phyloP scores from a whole-genome alignment of 2,329 filamentous ascomycete species.

The Geosmithia flava region DNA sequence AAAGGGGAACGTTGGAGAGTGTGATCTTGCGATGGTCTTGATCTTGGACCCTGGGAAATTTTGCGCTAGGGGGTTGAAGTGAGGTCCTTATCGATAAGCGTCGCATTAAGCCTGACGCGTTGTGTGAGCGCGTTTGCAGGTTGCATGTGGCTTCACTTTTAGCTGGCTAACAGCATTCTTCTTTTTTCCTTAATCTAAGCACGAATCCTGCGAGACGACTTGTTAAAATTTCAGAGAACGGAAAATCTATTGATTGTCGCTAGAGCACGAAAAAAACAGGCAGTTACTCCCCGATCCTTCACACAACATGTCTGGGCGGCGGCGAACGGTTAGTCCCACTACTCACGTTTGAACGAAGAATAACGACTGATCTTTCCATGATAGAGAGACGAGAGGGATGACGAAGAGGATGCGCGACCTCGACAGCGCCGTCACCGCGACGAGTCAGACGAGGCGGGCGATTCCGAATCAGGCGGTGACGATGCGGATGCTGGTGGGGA shows the following conservation, averaged over 20 bases:
- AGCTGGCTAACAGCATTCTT: neutral
- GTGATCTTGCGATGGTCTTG: neutral
- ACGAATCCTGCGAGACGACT: no score
- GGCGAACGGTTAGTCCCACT: slow-evolving; percentile 14
- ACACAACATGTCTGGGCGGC: slow-evolving; percentile 6
- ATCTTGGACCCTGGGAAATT: slow-evolving; percentile 1
- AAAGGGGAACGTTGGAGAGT: neutral
- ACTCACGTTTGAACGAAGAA: slow-evolving; percentile 1
- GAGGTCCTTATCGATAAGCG: neutral
- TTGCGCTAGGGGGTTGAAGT: neutral
- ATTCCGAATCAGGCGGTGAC: slow-evolving; percentile 18
- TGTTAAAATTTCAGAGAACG: no score
- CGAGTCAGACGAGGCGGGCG: slow-evolving; percentile 16
- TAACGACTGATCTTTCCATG: neutral
- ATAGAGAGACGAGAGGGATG: neutral
- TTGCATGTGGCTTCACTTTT: neutral
- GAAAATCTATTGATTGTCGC: no score
- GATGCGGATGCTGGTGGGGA: slow-evolving; percentile 16
- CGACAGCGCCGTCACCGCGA: slow-evolving; percentile 16
- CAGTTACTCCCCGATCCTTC: neutral
- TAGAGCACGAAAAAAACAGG: no score
- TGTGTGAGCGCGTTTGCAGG: neutral
- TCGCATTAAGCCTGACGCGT: neutral
- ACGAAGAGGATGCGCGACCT: slow-evolving; percentile 12
- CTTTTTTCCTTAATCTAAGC: no score